Base-by-base conservation (phyloP, 306 rosid species). In the Astragalus membranaceus region DNA sequence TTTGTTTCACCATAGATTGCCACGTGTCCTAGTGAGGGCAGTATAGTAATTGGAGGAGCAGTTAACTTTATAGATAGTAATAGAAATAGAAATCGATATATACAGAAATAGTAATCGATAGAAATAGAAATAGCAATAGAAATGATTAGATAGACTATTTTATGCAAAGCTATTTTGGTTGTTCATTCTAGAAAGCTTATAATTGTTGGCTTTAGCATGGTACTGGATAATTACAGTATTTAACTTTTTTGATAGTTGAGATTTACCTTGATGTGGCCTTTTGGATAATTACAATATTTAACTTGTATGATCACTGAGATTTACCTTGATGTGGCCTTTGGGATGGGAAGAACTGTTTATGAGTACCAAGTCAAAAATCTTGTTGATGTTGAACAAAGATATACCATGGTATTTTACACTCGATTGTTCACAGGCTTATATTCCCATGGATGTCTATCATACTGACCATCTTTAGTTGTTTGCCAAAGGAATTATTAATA, bases 231-330 rank as follows among this genome's bases (percentile, higher is more conserved):
- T 53, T 15, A 14, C 16, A 1, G 52, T 54, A 68, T 47, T 74
- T 73, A 73, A 30, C 30, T 29, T n/a, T 41, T 69, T 46, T 57
- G 68, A 36, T 55, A 32, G 26, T 41, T 42, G 56, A 58, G 71
- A 35, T 58, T 73, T 42, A 33, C 54, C 72, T 47, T 70, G 68
- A 53, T 66, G 10, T 61, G 49, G 59, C 14, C 50, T 43, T 9
- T 58, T 52, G 44, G 33, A 78, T 50, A 26, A 46, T 53, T 16
- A 26, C 16, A 0, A 43, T 54, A 68, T 47, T 79, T 73, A 73
- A 30, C 30, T 29, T n/a, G 49, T 69, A 35, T 57, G 68, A 47
- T 55, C 42, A 29, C 29, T 42, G 56, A 66, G 71, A 35, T 58
- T 73, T 42, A 33, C 54, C 72, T 47, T 70, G 68, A 53, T 66